These are phyloP conservation scores for Begonia fuchsioides DNA, from an alignment of 306 rosid genomes.

Conservation along the genomic window DNA sequence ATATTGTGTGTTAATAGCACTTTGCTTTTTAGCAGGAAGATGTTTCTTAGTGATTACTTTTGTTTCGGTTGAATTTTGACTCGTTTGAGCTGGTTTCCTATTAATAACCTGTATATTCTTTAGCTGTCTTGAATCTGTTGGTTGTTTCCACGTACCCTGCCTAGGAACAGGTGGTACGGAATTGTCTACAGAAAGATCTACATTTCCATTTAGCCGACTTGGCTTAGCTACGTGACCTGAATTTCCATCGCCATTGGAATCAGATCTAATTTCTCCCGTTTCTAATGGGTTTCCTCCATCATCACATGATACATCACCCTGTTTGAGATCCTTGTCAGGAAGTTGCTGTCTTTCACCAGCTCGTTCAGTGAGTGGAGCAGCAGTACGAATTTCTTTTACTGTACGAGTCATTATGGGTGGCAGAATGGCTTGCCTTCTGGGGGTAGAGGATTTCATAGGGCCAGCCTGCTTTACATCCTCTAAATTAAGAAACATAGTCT, in stretches of 20 bases:
- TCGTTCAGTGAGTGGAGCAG: slow-evolving; percentile 45
- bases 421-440: slow-evolving; percentile 63
- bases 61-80: slow-evolving; percentile 50
- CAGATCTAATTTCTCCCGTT: slow-evolving; percentile 45
- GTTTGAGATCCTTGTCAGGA: slow-evolving; percentile 53
- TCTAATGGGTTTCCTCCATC: slow-evolving; percentile 48
- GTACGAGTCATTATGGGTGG: slow-evolving; percentile 50
- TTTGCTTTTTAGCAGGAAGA: slow-evolving; percentile 65
- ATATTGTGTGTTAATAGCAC: slow-evolving; percentile 31
- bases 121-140: slow-evolving; percentile 46
- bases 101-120: slow-evolving; percentile 41
- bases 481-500: slow-evolving; percentile 85
- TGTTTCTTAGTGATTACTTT: slow-evolving; percentile 60
- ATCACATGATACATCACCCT: slow-evolving; percentile 27
- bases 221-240: slow-evolving; percentile 40
- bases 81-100: slow-evolving; percentile 41
- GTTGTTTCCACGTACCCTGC: slow-evolving; percentile 86
- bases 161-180: slow-evolving; percentile 60
- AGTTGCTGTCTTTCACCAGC: slow-evolving; percentile 35
- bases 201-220: slow-evolving; percentile 47
- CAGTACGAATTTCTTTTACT: slow-evolving; percentile 55
- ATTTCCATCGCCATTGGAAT: slow-evolving; percentile 50
- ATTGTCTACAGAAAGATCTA: slow-evolving; percentile 42
- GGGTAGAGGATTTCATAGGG: slow-evolving; percentile 78
- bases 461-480: slow-evolving; percentile 97